Evolutionary conservation across 805 yeast genomes (phyloP), one percentile per base, ranked within the genome.

Genomic region (Spathaspora arborariae): DNA sequence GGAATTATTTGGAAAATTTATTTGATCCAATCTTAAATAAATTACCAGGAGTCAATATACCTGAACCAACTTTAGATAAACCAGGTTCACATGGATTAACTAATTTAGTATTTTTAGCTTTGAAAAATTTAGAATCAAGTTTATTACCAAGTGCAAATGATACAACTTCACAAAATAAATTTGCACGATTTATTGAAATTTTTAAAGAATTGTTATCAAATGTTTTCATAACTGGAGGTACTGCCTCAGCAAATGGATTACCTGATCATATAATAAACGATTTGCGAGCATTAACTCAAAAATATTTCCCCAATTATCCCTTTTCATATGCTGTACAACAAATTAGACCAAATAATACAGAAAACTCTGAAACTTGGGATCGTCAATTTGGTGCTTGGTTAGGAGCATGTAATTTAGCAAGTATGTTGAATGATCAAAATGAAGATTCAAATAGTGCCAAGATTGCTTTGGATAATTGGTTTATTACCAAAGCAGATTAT

Each of bases 341-440:
- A 24, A 51, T 55, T 33, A 55, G 59, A 46, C 56, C 56, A 10
- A 61, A 59, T 45, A 55, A 58, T 42, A 58, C 52, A 20, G 47
- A 57, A 18, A 63, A 64, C 30, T 70, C 64, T 41, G 72, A 68
- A 24, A 53, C 58, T 15, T 69, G 74, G 56, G 89, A 84, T 50
- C 74, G 83, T 51, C 79, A 74, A 51, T 78, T 72, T 52, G 79
- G 84, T 42, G 71, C 78, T 20, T 84, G 90, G 90, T 65, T 82
- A 24, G 90, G 90, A n/a, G 88, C 89, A 0, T 78, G 83, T 47
- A 81, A 82, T 51, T 72, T 84, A 53, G 81, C 85, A 11, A 75
- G 78, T 39, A 74, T 81, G 72, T 79, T 84, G 42, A 82, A 81
- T 47, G 82, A 74, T 34, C 56, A 54, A 33, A 51, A 49, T 35